Percentiles rank a stretch among this genome's conserved stretches.
These are phyloP conservation scores for Podosphaera fusca DNA, from an alignment of 2,329 filamentous ascomycete genomes.

Conservation along the genomic window DNA sequence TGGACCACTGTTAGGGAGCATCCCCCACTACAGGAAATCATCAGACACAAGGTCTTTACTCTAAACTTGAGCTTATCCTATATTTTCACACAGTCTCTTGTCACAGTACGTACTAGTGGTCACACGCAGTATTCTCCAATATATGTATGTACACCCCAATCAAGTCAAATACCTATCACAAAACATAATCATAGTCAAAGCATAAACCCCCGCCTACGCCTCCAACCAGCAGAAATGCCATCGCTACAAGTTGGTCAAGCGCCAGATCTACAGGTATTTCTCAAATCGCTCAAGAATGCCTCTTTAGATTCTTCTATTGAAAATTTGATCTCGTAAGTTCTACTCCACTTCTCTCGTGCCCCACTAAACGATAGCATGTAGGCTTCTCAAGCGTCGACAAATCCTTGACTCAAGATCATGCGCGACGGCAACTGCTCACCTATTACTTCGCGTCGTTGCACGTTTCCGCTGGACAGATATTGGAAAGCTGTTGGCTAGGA, in stretches of 20 bases:
- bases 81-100: no score
- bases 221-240: constrained; percentile 24
- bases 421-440: constrained; percentile 72
- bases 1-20: no score
- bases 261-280: constrained; percentile 54
- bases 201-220: no score
- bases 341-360: constrained; percentile 5
- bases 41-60: no score
- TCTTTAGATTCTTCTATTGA: constrained; percentile 66
- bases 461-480: constrained; percentile 59
- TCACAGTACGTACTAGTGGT: no score
- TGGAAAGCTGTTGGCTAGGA: constrained; percentile 53
- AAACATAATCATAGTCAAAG: no score
- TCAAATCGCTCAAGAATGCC: constrained; percentile 54
- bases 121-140: no score
- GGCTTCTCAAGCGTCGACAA: constrained; percentile 73
- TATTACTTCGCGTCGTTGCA: constrained; percentile 69
- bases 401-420: constrained; percentile 74
- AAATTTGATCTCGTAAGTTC: constrained; percentile 47
- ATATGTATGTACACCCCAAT: no score
- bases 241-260: constrained; percentile 24
- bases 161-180: no score
- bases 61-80: no score
- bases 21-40: no score
- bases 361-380: constrained; percentile 7